Percentiles rank a stretch among this genome's conserved stretches.
These are phyloP conservation scores for Casuarina glauca DNA, from an alignment of 306 rosid species.

Conservation along the genomic window DNA sequence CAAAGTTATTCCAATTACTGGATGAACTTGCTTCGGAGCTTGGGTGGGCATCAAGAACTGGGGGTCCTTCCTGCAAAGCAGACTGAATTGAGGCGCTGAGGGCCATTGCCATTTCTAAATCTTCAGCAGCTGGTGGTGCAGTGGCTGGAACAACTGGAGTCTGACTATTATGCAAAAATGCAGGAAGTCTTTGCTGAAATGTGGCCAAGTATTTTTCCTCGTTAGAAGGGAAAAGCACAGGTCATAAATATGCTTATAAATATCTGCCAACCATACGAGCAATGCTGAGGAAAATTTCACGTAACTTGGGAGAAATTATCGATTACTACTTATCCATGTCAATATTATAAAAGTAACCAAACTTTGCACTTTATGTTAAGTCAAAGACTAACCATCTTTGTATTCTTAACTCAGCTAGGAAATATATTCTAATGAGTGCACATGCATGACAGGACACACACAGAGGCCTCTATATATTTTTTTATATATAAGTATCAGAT, in stretches of 20 bases:
- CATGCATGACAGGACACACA: not conserved
- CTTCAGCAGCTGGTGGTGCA: constrained; percentile 77
- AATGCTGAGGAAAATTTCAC: not conserved
- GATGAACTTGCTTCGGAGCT: constrained; percentile 67
- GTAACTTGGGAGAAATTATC: not conserved
- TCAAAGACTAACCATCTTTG: not conserved
- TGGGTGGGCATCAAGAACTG: constrained; percentile 40
- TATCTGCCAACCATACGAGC: not conserved
- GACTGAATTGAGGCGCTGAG: constrained; percentile 68
- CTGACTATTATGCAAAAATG: constrained; percentile 57
- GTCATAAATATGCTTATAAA: not conserved
- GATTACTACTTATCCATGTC: not conserved
- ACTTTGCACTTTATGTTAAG: not conserved
- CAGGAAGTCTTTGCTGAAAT: constrained; percentile 59
- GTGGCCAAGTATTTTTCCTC: constrained; percentile 14
- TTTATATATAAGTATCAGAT: not conserved
- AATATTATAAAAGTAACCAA: not conserved
- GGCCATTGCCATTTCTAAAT: constrained; percentile 67
- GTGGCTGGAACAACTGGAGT: constrained; percentile 53
- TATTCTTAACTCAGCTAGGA: not conserved
- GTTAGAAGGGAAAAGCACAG: constrained; percentile 13
- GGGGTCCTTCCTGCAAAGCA: constrained; percentile 55
- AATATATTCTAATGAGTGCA: not conserved
- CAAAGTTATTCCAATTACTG: constrained; percentile 19
- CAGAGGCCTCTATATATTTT: no score